Evolutionary conservation across 805 yeast genomes (phyloP).

Genomic region (Ogataea salicorniae): DNA sequence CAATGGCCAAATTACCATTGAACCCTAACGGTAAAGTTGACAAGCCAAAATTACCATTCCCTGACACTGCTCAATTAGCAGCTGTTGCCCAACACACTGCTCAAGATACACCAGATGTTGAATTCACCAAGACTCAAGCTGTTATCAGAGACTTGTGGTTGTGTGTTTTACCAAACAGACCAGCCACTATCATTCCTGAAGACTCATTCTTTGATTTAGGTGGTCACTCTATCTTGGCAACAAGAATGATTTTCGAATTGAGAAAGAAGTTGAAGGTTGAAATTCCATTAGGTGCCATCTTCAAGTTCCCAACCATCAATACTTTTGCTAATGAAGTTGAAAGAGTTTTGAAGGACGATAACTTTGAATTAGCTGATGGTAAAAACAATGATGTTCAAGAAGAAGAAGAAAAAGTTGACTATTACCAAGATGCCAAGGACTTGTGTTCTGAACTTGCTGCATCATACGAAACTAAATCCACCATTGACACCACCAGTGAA

Average conservation of each 20-base stretch:
- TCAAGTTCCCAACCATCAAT: constrained; percentile 81
- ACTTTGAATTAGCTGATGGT: constrained; percentile 38
- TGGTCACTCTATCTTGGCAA: constrained; percentile 95
- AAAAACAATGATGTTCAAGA: constrained; percentile 25
- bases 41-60: constrained; percentile 94
- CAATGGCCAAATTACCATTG: constrained; percentile 78
- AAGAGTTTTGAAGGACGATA: constrained; percentile 45
- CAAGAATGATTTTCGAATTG: constrained; percentile 91
- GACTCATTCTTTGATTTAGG: constrained; percentile 97
- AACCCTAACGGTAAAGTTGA: constrained; percentile 99
- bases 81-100: constrained; percentile 57
- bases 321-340: constrained; percentile 73
- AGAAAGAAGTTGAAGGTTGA: constrained; percentile 74
- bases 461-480: constrained; percentile 40
- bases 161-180: constrained; percentile 75
- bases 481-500: constrained; percentile 18
- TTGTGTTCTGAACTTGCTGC: constrained; percentile 38
- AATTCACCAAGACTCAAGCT: constrained; percentile 60
- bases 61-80: constrained; percentile 79
- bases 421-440: constrained; percentile 69
- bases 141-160: constrained; percentile 81
- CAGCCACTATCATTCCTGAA: constrained; percentile 66
- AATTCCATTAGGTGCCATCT: constrained; percentile 84
- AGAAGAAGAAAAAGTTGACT: constrained; percentile 35
- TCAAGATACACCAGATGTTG: constrained; percentile 40